Evolutionary conservation across 1,284 basidiomycete genomes (phyloP), one percentile per base, ranked within the genome.

Genomic region (Anthracocystis panici-leucophaei): DNA sequence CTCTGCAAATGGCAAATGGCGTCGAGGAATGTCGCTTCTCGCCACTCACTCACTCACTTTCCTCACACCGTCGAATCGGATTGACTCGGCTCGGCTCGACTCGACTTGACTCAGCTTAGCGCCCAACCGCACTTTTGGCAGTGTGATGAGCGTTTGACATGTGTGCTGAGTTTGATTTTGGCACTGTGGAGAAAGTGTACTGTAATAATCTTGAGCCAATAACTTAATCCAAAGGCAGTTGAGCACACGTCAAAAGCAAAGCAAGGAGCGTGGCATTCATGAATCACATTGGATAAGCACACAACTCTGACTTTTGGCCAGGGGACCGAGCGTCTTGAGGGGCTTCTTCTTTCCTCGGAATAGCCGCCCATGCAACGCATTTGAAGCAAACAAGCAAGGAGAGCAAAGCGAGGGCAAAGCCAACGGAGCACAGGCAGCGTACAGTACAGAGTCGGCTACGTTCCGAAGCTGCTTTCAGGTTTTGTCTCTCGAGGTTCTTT

Each of bases 11-110:
- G 6, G 16, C 11, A 9, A 49, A 53, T 41, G 59, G 59, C 59
- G 59, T 62, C 45, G 38, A 62, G 60, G 53, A 62, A 62, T 62
- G 60, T 50, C 21, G n/a, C 20, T 21, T 18, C 5, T 21, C 18
- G 23, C 52, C 11, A n/a, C 42, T n/a, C 25, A 31, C 14, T 38
- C 35, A 27, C 12, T 5, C 44, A n/a, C n/a, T 42, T 6, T 20
- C 20, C 42, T 12, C 42, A n/a, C 42, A 45, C 42, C 27, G 7
- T 27, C 27, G 27, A 27, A 27, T 27, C 27, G 27, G n/a, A n/a
- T n/a, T n/a, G n/a, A n/a, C n/a, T n/a, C n/a, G n/a, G n/a, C n/a
- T n/a, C n/a, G n/a, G n/a, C n/a, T n/a, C n/a, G n/a, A n/a, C n/a
- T 33, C 33, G 33, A 33, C 6, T 21, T 16, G 41, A 42, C 41